phyloP scores from a whole-genome alignment of 2,329 filamentous ascomycete species.

The Alternaria gaisen region DNA sequence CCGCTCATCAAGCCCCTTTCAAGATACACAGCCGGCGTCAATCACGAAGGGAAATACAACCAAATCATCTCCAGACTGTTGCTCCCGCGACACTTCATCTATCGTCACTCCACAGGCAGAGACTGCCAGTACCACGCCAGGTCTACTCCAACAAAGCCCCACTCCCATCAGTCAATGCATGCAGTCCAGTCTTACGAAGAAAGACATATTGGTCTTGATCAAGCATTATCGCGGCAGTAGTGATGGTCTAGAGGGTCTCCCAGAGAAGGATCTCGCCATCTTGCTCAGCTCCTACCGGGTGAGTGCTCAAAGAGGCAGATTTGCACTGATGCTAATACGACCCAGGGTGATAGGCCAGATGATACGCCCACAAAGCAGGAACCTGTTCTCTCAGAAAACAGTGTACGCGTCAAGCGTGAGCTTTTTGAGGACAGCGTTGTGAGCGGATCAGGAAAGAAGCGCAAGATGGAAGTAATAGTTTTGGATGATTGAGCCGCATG shows the following conservation, averaged over 20 bases:
- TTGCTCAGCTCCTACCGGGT: too few species aligned
- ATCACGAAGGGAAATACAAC: too few species aligned
- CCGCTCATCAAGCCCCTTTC: not conserved
- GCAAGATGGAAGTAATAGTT: conserved; percentile 12
- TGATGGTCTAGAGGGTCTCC: not conserved
- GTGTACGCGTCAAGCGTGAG: not conserved
- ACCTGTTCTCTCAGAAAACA: too few species aligned
- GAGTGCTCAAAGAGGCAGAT: too few species aligned
- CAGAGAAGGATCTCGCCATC: not conserved
- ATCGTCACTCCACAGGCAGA: not conserved
- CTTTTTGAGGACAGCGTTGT: not conserved
- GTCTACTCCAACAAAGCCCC: too few species aligned
- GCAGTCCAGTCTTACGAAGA: not conserved
- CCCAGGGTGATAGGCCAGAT: too few species aligned
- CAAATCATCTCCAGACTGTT: too few species aligned
- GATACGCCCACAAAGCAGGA: not conserved
- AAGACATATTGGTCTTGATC: not conserved
- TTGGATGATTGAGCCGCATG: conserved; percentile 1
- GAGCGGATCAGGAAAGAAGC: not conserved
- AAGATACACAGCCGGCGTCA: too few species aligned
- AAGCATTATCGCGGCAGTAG: not conserved
- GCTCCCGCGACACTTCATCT: too few species aligned
- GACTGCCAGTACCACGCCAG: not conserved
- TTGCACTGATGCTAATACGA: too few species aligned
- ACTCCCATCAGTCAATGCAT: accelerated